Evolutionary conservation across 2,329 filamentous ascomycete species (phyloP), one percentile per base, ranked within the genome.

Genomic region (Plectosphaerella sp.): DNA sequence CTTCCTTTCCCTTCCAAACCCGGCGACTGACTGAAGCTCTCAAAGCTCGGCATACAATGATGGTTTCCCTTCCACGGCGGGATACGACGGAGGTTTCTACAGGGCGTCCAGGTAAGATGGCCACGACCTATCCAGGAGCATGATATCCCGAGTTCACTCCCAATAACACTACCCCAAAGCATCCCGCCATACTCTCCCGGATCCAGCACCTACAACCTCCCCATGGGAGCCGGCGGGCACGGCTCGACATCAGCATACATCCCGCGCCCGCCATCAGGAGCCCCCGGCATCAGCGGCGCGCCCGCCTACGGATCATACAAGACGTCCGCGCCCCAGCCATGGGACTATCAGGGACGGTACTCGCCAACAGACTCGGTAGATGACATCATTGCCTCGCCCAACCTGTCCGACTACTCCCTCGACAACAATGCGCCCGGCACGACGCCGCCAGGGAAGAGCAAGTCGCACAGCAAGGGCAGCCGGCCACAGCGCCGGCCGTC

Each of bases 401-500:
- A 77, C 64, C 63, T 82, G 8, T 83, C 80, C n/a, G 83, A 86
- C 58, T 82, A 82, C 61, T 78, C 77, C 6, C 65, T 80, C 58
- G 83, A 86, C 49, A 76, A 77, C 59, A 16, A 16, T 12, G 71
- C 72, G 48, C 70, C 72, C 45, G 67, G 69, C 43, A 60, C 68
- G 51, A 62, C 69, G 36, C 67, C 71, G 35, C 65, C 71, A 4
- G 70, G 68, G 16, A 78, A 76, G 59, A 67, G 69, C 53, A 80
- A 78, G 61, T 64, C 67, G 42, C 69, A 68, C 47, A 71, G 72
- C 48, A 81, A 80, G 62, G 68, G 71, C 49, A 43, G 41, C 41
- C 73, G 77, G 41, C 72, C 79, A 15, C 86, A 89, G 64, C 79
- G 88, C 60, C 81, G 87, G 28, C 84, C 88, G 24, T 89, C 87